Evolutionary conservation across 177 flowering plant genomes (phyloP), one percentile per base, ranked within the genome.

Genomic region (Vitis hybrid): DNA sequence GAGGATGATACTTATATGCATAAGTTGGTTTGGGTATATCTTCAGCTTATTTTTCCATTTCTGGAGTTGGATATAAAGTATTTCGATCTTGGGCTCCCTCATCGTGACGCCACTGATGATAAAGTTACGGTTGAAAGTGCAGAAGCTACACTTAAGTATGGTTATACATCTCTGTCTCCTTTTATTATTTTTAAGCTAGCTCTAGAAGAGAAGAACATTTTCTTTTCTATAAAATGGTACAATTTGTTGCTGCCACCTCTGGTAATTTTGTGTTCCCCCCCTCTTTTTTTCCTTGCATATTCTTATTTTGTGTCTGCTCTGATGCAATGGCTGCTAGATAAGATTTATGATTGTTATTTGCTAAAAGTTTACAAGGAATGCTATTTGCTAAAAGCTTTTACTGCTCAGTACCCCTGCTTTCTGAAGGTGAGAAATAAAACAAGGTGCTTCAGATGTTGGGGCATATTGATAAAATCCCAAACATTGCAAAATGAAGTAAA

Each of bases 61-160:
- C 9, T 94, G 81, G 97, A 93, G 21, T 81, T 94, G 89, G 98
- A 94, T 71, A 92, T 94, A 13, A 94, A 94, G 81, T 94, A 94
- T 77, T 94, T 86, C 76, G 97, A 92, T 73, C 91, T 94, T 54
- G 98, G 97, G 12, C 90, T 94, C 67, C 87, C 88, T 61, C 70
- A 88, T 61, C 97, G 98, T 73, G 97, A 94, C 78, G 94, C 84
- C 60, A 94, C 98, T 53, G 93, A 91, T 83, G 98, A 94, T 76
- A 90, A 85, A 80, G 97, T 94, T 64, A 94, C 98, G 0, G 60
- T 92, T 77, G 97, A 94, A 82, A 92, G 97, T 82, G 98, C 98
- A 41, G 97, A 94, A 81, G 98, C 98, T 48, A 90, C 98, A 67
- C 88, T 88, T 2, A 92, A 90, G 98, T 94, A 89, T 67, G 88